Percentiles rank a stretch among this genome's conserved stretches.
phyloP scores from a whole-genome alignment of 2,329 filamentous ascomycete species.

The Pyrenochaeta sp. region DNA sequence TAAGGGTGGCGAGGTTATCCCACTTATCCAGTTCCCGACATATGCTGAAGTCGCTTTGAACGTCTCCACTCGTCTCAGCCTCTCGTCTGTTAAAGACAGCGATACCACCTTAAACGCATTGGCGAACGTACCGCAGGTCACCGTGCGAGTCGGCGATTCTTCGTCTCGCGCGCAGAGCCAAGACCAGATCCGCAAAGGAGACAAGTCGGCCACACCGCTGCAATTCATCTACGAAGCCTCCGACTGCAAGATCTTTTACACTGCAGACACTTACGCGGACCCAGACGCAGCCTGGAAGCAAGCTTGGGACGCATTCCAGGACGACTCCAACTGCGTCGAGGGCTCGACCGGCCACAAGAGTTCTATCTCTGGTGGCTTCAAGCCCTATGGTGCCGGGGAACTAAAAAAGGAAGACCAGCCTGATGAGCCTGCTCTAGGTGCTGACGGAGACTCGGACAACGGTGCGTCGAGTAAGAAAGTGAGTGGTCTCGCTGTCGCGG shows the following conservation, averaged over 20 bases:
- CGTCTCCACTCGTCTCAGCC: constrained; percentile 14
- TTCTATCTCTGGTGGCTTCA: constrained; percentile 36
- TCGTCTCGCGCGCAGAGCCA: constrained; percentile 29
- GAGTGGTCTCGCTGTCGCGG: constrained; percentile 3
- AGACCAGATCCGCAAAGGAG: constrained; percentile 38
- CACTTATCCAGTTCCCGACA: constrained; percentile 23
- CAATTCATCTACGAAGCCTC: constrained; percentile 69
- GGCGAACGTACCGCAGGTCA: constrained; percentile 24
- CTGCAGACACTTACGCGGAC: constrained; percentile 60
- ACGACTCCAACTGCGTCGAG: constrained; percentile 33
- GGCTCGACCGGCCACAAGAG: constrained; percentile 33
- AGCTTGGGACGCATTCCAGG: constrained; percentile 32
- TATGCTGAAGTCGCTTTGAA: constrained; percentile 28
- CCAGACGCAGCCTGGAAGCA: constrained; percentile 61
- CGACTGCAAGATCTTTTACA: constrained; percentile 69
- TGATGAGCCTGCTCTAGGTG: constrained; percentile 2
- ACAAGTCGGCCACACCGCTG: constrained; percentile 53
- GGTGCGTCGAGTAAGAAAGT: constrained; percentile 4
- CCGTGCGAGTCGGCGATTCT: constrained; percentile 24
- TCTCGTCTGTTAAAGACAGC: constrained; percentile 10
- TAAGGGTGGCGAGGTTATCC: constrained; percentile 58
- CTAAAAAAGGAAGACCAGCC: constrained; percentile 31
- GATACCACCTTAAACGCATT: constrained; percentile 18
- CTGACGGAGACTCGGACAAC: neutral
- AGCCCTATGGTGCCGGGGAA: constrained; percentile 30